Percentiles rank a stretch among this genome's conserved stretches.
phyloP scores from a whole-genome alignment of 306 rosid species.

The Luffa aegyptiaca region DNA sequence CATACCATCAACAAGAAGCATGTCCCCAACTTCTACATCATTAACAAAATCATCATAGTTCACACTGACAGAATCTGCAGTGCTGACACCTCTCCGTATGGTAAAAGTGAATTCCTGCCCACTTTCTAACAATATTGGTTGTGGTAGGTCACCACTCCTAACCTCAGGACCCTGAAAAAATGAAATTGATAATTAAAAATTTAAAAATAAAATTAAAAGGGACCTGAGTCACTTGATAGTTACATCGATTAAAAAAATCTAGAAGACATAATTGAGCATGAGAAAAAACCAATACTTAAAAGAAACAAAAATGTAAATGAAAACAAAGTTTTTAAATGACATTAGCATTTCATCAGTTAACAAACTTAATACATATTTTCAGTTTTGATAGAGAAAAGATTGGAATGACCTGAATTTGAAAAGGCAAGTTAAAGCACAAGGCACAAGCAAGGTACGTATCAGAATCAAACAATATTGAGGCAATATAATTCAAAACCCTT shows the following conservation, averaged over 20 bases:
- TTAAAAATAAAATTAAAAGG: background rate
- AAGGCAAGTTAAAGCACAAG: background rate
- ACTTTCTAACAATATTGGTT: slow-evolving; percentile 39
- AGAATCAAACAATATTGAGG: background rate
- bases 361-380: background rate
- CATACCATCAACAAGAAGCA: slow-evolving; percentile 87
- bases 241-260: background rate
- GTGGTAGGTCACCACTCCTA: slow-evolving; percentile 91
- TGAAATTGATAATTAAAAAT: background rate
- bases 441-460: background rate
- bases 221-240: background rate
- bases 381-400: background rate
- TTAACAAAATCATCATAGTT: slow-evolving; percentile 92
- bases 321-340: background rate
- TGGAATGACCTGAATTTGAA: background rate
- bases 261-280: background rate
- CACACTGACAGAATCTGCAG: slow-evolving; percentile 75
- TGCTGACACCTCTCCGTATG: slow-evolving; percentile 68
- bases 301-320: background rate
- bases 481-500: background rate
- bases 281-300: background rate
- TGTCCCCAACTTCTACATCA: slow-evolving; percentile 79
- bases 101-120: slow-evolving; percentile 93
- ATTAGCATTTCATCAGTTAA: background rate
- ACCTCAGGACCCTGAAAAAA: slow-evolving; percentile 78